These are phyloP conservation scores for Boletus huronensis DNA, from an alignment of 768 basidiomycete genomes.

Conservation along the genomic window DNA sequence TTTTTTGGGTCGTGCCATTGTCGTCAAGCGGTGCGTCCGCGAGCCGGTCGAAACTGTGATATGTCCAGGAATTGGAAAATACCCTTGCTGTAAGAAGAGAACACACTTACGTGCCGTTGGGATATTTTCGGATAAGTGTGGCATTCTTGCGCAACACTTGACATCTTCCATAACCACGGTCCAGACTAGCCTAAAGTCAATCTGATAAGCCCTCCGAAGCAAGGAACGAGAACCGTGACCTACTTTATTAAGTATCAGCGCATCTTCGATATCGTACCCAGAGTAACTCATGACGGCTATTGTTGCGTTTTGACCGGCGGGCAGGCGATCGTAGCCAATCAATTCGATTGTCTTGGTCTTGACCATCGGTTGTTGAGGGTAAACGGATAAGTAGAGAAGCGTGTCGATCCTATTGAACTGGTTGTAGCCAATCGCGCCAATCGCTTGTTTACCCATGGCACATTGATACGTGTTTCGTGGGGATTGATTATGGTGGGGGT, in stretches of 20 bases:
- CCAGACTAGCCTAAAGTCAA: constrained; percentile 73
- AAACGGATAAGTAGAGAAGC: constrained; percentile 93
- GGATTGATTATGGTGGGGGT: constrained; percentile 99
- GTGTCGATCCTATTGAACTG: constrained; percentile 98
- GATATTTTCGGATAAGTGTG: constrained; percentile 91
- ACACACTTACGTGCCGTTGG: constrained; percentile 89
- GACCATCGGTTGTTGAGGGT: constrained; percentile 99
- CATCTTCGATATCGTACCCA: constrained; percentile 99
- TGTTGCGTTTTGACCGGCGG: constrained; percentile 97
- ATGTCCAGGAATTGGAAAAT: constrained; percentile 6
- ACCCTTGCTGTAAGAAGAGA: constrained; percentile 10
- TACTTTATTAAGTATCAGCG: constrained; percentile 91
- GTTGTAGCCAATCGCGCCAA: constrained; percentile 97
- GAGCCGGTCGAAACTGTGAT: constrained; percentile 78
- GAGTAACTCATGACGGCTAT: constrained; percentile 99
- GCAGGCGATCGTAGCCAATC: constrained; percentile 92
- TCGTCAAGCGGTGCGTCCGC: constrained; percentile 90
- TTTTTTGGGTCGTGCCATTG: constrained; percentile 73
- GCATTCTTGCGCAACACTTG: constrained; percentile 96
- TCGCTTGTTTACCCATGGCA: constrained; percentile 99
- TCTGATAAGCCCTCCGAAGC: constrained; percentile 1
- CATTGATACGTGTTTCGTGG: constrained; percentile 99
- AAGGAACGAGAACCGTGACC: constrained; percentile 14
- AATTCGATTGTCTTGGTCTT: constrained; percentile 98
- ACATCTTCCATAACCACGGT: constrained; percentile 96